Evolutionary conservation across 148 eudicot genomes (phyloP).

Genomic region (Heliosperma pusillum): DNA sequence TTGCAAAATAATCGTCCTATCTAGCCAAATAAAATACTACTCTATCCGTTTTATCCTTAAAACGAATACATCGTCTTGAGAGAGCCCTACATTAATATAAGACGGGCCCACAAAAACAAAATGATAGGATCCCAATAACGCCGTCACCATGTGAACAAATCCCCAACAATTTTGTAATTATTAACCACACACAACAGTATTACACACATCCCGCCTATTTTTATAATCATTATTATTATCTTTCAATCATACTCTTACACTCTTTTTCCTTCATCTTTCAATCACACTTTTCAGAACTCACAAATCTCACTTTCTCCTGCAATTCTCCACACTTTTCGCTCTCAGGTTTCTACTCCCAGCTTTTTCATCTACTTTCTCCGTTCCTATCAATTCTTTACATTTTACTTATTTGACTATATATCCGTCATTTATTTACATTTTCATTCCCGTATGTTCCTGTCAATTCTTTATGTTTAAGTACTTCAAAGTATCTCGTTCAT

Average conservation of each 20-base stretch:
- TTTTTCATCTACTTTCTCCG: not conserved
- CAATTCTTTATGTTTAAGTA: too few species aligned
- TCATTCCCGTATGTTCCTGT: too few species aligned
- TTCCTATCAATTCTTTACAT: not conserved
- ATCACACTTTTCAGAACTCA: not conserved
- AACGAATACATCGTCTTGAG: too few species aligned
- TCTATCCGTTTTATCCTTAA: too few species aligned
- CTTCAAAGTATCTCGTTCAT: too few species aligned
- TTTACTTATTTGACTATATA: too few species aligned
- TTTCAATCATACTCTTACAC: not conserved
- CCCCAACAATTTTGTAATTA: not conserved
- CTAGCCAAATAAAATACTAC: too few species aligned
- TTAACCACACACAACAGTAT: not conserved
- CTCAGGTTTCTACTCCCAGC: not conserved
- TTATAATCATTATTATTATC: too few species aligned
- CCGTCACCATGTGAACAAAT: slow-evolving; percentile 10
- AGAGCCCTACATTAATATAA: not conserved
- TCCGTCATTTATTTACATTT: too few species aligned
- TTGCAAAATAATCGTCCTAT: too few species aligned
- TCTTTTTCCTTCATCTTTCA: not conserved
- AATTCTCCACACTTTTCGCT: not conserved
- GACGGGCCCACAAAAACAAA: not conserved
- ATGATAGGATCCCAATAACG: not conserved
- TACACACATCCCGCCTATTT: slow-evolving; percentile 14
- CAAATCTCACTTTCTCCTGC: not conserved